Evolutionary conservation across 2,329 filamentous ascomycete species (phyloP), one percentile per base, ranked within the genome.

Genomic region (Diplodia mutila): DNA sequence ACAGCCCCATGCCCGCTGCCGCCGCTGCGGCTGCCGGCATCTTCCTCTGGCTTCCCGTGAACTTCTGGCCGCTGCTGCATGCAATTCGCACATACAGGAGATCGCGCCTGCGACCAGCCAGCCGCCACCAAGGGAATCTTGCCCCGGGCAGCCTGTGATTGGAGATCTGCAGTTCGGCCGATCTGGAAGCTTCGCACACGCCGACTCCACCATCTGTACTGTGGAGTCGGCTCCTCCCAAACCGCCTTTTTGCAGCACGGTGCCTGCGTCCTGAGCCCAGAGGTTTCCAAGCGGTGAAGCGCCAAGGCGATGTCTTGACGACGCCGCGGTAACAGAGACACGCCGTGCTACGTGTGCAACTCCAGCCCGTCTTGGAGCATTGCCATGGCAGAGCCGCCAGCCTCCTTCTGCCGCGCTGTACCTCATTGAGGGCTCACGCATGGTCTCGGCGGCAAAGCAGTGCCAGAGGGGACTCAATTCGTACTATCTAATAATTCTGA

Each of bases 161-260:
- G 59, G 59, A 46, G 59, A 63, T 63, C 59, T 63, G 59, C 59
- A 52, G 27, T 12, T 46, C 29, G 59, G 59, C 59, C 59, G 59
- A 63, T 63, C 59, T 63, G 46, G 59, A 63, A 63, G 59, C 29
- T 63, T 63, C 59, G 59, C 57, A 48, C 39, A 48, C 49, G 57
- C 39, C 37, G 34, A 37, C 42, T 46, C 42, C 42, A n/a, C 39
- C 42, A 29, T 21, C 55, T 48, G 39, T 39, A 61, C 57, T 59
- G 34, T 59, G 29, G 53, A 34, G 53, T n/a, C 32, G 53, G 32
- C 53, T 12, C n/a, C 27, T 29, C 39, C 39, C 42, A 42, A 63
- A 63, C 42, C 16, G 42, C 46, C 46, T 27, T 34, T 34, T 23
- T 61, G 57, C 57, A 61, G 39, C 57, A 14, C 37, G 59, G 55